phyloP scores from a whole-genome alignment of 139 green algal species.

The Coelastrella sp. region DNA sequence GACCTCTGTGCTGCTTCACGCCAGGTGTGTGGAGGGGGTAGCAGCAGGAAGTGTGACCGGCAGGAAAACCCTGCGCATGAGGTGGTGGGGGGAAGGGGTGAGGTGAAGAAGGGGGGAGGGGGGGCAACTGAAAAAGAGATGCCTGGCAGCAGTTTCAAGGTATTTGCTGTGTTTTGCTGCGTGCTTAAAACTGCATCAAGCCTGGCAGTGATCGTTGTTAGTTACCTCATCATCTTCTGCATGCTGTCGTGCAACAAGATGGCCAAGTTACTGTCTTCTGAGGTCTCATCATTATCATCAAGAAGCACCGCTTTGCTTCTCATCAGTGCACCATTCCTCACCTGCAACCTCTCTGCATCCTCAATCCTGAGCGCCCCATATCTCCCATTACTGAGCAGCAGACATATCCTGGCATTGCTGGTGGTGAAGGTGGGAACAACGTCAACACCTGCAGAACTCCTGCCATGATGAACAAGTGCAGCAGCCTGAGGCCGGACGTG shows the following conservation, averaged over 20 bases:
- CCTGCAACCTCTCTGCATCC: conserved; percentile 87
- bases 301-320: neutral
- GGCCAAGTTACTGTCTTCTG: too few relatives aligned
- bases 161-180: too few relatives aligned
- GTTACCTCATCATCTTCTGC: too few relatives aligned
- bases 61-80: conserved; percentile 78
- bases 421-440: conserved; percentile 92
- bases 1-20: conserved; percentile 39
- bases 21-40: conserved; percentile 67
- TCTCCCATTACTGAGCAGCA: conserved; percentile 73
- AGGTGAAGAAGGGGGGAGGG: too few relatives aligned
- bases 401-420: conserved; percentile 83
- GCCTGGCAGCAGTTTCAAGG: too few relatives aligned
- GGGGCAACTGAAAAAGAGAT: too few relatives aligned
- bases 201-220: too few relatives aligned
- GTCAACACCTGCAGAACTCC: conserved; percentile 75
- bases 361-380: conserved; percentile 81
- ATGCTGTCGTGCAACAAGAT: too few relatives aligned
- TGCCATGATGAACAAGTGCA: conserved; percentile 32
- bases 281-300: neutral
- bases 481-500: too few relatives aligned
- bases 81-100: too few relatives aligned
- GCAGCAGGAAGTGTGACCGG: conserved; percentile 73
- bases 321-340: too few relatives aligned
- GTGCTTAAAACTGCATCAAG: too few relatives aligned